Evolutionary conservation across 148 eudicot species (phyloP).

Genomic region (Rhododendron griersonianum): DNA sequence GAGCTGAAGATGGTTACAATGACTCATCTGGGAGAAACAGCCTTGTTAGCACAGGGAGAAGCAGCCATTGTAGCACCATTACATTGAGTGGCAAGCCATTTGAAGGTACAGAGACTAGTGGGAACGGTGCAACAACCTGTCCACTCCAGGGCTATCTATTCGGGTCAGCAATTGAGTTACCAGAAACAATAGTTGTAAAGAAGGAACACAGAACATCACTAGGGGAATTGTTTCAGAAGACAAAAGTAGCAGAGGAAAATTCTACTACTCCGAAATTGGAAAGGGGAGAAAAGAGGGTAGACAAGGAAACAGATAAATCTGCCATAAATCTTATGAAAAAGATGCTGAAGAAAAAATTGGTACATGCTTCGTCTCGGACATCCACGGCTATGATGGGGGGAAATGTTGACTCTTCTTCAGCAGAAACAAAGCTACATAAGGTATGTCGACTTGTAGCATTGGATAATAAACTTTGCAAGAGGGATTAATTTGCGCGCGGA

Average conservation of each 20-base stretch:
- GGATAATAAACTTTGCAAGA: neutral
- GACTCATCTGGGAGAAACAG: constrained; percentile 76
- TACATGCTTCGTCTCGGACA: constrained; percentile 34
- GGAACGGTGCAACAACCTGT: constrained; percentile 36
- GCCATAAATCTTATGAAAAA: constrained; percentile 53
- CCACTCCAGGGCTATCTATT: constrained; percentile 77
- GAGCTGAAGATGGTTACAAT: constrained; percentile 51
- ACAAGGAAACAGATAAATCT: constrained; percentile 55
- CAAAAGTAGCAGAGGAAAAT: constrained; percentile 55
- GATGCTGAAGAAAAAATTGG: constrained; percentile 51
- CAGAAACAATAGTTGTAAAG: constrained; percentile 44
- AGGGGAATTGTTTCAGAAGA: constrained; percentile 81
- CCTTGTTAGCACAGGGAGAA: constrained; percentile 62
- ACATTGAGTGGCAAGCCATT: constrained; percentile 59
- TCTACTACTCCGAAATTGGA: constrained; percentile 34
- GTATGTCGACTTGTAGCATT: constrained; percentile 24
- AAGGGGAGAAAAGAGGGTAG: constrained; percentile 39
- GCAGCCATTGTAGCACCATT: constrained; percentile 68
- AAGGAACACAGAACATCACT: constrained; percentile 65
- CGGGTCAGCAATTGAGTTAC: constrained; percentile 61
- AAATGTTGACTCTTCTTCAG: constrained; percentile 34
- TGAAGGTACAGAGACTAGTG: constrained; percentile 43
- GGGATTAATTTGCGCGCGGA: neutral
- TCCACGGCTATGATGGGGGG: constrained; percentile 33
- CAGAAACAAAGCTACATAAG: constrained; percentile 66